Conservation (phyloP, 2,329 filamentous ascomycete species). For the Helicocarpus griseus region DNA sequence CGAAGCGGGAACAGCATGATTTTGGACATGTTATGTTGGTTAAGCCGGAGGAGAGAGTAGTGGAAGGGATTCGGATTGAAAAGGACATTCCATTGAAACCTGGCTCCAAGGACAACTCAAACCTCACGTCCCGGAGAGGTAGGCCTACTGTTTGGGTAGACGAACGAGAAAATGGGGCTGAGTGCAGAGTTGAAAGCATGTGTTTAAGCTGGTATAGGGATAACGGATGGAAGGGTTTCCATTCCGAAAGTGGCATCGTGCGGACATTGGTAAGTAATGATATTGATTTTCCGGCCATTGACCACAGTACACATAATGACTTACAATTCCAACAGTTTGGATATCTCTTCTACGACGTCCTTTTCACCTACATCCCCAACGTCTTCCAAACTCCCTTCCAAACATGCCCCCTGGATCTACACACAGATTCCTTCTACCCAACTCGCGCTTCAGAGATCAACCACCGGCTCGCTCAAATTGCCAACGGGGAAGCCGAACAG, state of each 20-base stretch:
- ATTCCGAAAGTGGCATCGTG: constrained; percentile 82
- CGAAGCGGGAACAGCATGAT: constrained; percentile 80
- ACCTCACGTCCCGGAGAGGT: constrained; percentile 20
- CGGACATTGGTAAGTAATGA: constrained; percentile 55
- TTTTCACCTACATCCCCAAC: constrained; percentile 89
- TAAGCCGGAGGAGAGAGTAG: constrained; percentile 63
- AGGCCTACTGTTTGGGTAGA: constrained; percentile 78
- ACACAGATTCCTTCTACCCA: constrained; percentile 86
- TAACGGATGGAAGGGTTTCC: constrained; percentile 87
- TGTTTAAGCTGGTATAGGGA: constrained; percentile 77
- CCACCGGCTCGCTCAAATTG: constrained; percentile 72
- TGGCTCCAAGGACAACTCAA: constrained; percentile 7
- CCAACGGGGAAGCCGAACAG: constrained; percentile 63
- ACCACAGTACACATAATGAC: neutral
- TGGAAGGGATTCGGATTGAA: constrained; percentile 70
- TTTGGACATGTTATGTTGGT: constrained; percentile 76
- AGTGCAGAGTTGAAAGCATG: constrained; percentile 90
- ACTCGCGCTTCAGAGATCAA: constrained; percentile 84
- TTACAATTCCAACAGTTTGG: constrained; percentile 43
- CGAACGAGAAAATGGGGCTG: constrained; percentile 54
- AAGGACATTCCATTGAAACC: constrained; percentile 33
- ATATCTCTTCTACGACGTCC: constrained; percentile 84
- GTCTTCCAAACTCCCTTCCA: constrained; percentile 96
- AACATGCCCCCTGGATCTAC: constrained; percentile 83
- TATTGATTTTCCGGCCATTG: too few relatives aligned